Percentiles rank a stretch among this genome's conserved stretches.
These are phyloP conservation scores for Amanita pseudoporphyria DNA, from an alignment of 768 basidiomycete genomes.

Conservation along the genomic window DNA sequence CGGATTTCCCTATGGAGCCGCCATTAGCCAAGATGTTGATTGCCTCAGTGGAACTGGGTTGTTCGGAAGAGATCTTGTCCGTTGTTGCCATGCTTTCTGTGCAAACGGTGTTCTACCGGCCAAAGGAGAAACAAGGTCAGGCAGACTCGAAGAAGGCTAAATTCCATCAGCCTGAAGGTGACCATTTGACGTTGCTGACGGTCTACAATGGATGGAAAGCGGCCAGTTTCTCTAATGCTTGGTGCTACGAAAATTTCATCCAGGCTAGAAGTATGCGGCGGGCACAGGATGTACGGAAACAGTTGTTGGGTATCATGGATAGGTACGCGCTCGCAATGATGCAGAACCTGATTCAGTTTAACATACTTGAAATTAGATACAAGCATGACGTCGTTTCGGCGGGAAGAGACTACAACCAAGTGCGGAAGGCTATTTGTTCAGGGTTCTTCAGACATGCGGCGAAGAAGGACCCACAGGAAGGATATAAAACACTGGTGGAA, in stretches of 20 bases:
- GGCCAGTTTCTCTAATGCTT: conserved; percentile 93
- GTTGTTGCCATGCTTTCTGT: conserved; percentile 98
- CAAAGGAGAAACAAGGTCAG: conserved; percentile 99
- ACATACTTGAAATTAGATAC: conserved; percentile 45
- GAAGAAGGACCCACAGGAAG: conserved; percentile 97
- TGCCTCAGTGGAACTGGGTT: conserved; percentile 93
- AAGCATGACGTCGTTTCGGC: conserved; percentile 95
- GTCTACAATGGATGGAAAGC: conserved; percentile 99
- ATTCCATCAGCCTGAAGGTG: conserved; percentile 98
- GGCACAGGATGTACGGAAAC: conserved; percentile 96
- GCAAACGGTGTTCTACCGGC: conserved; percentile 94
- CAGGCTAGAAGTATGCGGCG: conserved; percentile 96
- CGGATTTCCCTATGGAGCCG: conserved; percentile 98
- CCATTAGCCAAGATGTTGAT: conserved; percentile 96
- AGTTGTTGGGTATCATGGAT: conserved; percentile 98
- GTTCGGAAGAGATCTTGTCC: conserved; percentile 95
- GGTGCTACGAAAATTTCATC: conserved; percentile 99
- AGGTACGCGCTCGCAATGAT: conserved; percentile 40
- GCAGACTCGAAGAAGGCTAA: conserved; percentile 99
- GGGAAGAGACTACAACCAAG: conserved; percentile 85
- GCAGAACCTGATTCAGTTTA: neutral
- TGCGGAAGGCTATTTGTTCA: conserved; percentile 92
- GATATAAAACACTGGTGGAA: conserved; percentile 96
- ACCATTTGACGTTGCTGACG: conserved; percentile 83
- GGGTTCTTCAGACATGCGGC: conserved; percentile 98